Conservation (phyloP, 2,329 filamentous ascomycete genomes). For the Xylariaceae sp. region DNA sequence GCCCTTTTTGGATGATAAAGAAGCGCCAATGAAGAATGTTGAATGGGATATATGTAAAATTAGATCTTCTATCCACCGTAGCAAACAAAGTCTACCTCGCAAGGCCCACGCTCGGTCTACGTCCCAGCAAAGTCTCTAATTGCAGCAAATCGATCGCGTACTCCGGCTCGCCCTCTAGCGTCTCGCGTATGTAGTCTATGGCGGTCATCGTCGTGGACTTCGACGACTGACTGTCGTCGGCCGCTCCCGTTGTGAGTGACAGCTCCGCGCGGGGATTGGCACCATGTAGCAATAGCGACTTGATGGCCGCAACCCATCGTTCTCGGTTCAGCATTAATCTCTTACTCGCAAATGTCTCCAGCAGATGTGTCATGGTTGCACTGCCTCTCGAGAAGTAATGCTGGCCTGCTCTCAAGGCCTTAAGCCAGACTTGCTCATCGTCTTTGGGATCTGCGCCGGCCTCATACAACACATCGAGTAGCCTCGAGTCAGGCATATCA, state of each 20-base stretch:
- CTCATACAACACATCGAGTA: constrained; percentile 28
- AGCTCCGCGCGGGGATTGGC: constrained; percentile 28
- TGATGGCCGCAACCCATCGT: constrained; percentile 29
- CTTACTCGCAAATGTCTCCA: constrained; percentile 28
- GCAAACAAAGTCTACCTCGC: constrained; percentile 16
- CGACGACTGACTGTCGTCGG: constrained; percentile 20
- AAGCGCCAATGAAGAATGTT: too few species aligned
- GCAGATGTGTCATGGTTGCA: constrained; percentile 29
- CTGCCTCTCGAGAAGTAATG: constrained; percentile 30
- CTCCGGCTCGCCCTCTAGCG: constrained; percentile 30
- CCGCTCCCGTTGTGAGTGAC: constrained; percentile 21
- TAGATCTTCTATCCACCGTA: too few species aligned
- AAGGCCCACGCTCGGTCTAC: constrained; percentile 26
- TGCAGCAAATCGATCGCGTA: constrained; percentile 30
- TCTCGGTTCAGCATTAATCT: constrained; percentile 29
- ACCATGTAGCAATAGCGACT: constrained; percentile 27
- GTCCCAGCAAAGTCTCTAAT: constrained; percentile 27
- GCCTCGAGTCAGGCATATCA: constrained; percentile 30
- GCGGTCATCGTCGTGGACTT: constrained; percentile 24
- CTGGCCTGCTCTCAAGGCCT: constrained; percentile 26
- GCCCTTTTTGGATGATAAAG: too few species aligned
- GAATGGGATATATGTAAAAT: too few species aligned
- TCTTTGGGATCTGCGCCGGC: constrained; percentile 24
- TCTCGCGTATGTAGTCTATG: constrained; percentile 29
- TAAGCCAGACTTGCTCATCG: constrained; percentile 24